Base-by-base conservation (phyloP, 106 monocot genomes). In the Chionographis japonica region DNA sequence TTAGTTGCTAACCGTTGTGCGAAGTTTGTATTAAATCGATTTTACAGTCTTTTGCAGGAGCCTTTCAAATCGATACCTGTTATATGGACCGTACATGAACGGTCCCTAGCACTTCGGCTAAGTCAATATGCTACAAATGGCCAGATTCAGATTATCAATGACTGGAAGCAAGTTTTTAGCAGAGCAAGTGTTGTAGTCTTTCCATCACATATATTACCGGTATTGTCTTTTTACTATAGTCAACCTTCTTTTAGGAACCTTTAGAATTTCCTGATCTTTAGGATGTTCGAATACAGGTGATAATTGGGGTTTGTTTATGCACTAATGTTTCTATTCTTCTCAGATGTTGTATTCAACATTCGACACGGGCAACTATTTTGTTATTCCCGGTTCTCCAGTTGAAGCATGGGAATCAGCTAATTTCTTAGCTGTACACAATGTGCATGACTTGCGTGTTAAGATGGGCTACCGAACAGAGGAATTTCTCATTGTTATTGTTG, bases 21-120 rank as follows among this genome's bases (percentile, higher is more conserved):
- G 40, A 58, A 64, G 58, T 40, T 51, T 72, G 66, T 61, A 57
- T 74, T 75, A 72, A 77, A 79, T 19, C 57, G 60, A 68, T 61
- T 73, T 63, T 76, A 79, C 92, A 93, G 97, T 82, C 85, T 98
- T 77, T 75, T 81, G 62, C 89, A 90, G 85, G 97, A 98, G 74
- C 97, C 97, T 85, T 98, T 98, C 76, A 93, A 85, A 85, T 87
- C 87, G 53, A 64, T 98, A 68, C 97, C 97, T 72, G 74, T 93
- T 69, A 80, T 93, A 74, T 98, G 97, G 97, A 83, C 56, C n/a
- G 68, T 98, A 40, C 71, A 79, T 62, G 92, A 98, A 62, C 72
- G 40, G 10, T 83, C 83, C 52, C 84, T 90, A 42, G 92, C 92
- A 37, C 68, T 85, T 75, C 86, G 87, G 60, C 43, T 87, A 62